phyloP scores from a whole-genome alignment of 257 asterid species.

The Lantana camara region DNA sequence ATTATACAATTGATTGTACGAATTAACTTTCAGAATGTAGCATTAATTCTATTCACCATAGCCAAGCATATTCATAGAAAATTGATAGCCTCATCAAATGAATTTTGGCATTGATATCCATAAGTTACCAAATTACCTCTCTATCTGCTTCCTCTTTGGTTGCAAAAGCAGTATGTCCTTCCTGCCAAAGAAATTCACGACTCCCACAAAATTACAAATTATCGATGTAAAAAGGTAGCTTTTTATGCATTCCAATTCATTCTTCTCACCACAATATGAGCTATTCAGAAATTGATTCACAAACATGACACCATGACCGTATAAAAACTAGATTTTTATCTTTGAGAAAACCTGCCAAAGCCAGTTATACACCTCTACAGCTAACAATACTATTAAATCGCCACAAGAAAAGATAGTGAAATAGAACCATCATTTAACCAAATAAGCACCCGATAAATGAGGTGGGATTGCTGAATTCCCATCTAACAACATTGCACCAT shows the following conservation, averaged over 20 bases:
- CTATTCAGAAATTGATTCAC: too few relatives aligned
- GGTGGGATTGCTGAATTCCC: constrained; percentile 99
- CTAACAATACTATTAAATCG: constrained; percentile 15
- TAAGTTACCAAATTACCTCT: constrained; percentile 52
- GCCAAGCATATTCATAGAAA: neutral
- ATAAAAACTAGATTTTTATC: neutral
- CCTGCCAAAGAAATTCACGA: constrained; percentile 99
- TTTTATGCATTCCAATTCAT: neutral
- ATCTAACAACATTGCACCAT: constrained; percentile 98
- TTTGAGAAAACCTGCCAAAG: constrained; percentile 5
- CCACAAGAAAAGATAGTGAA: constrained; percentile 10
- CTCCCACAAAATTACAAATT: constrained; percentile 59
- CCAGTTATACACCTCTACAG: neutral
- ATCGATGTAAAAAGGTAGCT: constrained; percentile 9
- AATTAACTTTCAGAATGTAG: neutral
- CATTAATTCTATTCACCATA: neutral
- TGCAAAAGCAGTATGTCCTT: constrained; percentile 98
- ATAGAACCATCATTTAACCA: constrained; percentile 10
- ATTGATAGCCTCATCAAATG: constrained; percentile 6
- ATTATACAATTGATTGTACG: too few relatives aligned
- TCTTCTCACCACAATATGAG: constrained; percentile 14
- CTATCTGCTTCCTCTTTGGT: constrained; percentile 89
- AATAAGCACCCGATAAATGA: constrained; percentile 87
- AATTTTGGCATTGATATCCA: constrained; percentile 9
- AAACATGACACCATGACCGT: neutral